Conservation (phyloP, 2,329 filamentous ascomycete species). For the Paraphoma sp. region DNA sequence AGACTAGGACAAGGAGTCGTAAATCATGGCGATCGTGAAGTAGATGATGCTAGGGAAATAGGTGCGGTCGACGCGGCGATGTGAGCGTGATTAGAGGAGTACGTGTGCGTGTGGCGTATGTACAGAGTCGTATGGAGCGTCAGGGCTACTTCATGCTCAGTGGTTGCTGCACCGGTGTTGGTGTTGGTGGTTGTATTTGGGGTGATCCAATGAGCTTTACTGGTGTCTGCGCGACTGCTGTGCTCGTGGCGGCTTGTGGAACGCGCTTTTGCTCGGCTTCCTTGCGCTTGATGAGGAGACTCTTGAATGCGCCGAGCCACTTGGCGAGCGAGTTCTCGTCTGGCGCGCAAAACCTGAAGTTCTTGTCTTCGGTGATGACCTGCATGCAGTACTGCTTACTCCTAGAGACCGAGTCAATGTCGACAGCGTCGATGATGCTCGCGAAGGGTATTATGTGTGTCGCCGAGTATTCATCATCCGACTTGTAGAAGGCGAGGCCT, state of each 20-base stretch:
- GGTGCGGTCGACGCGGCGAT: background rate
- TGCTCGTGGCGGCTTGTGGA: conserved; percentile 14
- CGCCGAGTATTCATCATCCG: conserved; percentile 87
- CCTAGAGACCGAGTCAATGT: conserved; percentile 85
- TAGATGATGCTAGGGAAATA: background rate
- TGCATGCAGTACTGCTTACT: conserved; percentile 89
- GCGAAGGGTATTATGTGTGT: conserved; percentile 80
- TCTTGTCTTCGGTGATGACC: conserved; percentile 87
- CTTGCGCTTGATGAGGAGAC: conserved; percentile 73
- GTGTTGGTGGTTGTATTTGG: conserved; percentile 5
- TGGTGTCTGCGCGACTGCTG: conserved; percentile 18
- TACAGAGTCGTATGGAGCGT: conserved; percentile 4
- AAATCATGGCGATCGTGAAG: conserved; percentile 10
- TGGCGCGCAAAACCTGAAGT: conserved; percentile 62
- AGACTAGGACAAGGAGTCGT: background rate
- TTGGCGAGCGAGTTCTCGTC: conserved; percentile 84
- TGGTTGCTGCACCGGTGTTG: conserved; percentile 12
- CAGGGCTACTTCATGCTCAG: conserved; percentile 8
- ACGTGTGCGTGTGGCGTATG: conserved; percentile 6
- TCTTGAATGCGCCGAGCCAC: conserved; percentile 91
- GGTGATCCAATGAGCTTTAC: conserved; percentile 2
- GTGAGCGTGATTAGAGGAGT: background rate
- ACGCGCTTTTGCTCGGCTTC: conserved; percentile 51
- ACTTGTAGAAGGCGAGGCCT: conserved; percentile 89
- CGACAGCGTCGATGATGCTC: conserved; percentile 85